Conservation (phyloP, 345 rosid genomes). For the Acer negundo region DNA sequence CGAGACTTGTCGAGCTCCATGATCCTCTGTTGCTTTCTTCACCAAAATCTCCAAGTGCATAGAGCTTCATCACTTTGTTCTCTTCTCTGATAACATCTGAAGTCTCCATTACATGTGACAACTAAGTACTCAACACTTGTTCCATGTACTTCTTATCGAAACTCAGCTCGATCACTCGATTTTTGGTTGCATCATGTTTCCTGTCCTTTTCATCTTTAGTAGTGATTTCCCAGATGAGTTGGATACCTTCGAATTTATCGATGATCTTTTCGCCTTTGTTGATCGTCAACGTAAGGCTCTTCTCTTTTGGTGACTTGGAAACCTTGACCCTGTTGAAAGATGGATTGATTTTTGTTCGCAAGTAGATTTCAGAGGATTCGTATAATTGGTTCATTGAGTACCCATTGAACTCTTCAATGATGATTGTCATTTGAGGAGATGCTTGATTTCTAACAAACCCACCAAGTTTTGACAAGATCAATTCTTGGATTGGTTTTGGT, state of each 20-base stretch:
- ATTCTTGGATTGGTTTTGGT: slow-evolving; percentile 16
- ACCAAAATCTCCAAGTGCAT: slow-evolving; percentile 15
- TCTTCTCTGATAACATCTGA: slow-evolving; percentile 16
- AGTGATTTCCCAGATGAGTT: slow-evolving; percentile 23
- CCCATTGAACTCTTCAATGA: slow-evolving; percentile 12
- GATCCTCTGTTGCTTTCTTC: background rate
- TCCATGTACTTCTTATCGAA: slow-evolving; percentile 26
- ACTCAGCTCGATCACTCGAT: slow-evolving; percentile 16
- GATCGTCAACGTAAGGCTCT: slow-evolving; percentile 13
- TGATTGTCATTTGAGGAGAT: slow-evolving; percentile 14
- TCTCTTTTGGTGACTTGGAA: slow-evolving; percentile 16
- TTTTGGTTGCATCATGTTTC: background rate
- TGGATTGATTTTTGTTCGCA: slow-evolving; percentile 25
- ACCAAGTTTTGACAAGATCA: slow-evolving; percentile 11
- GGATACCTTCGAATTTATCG: slow-evolving; percentile 26
- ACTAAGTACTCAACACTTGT: slow-evolving; percentile 8
- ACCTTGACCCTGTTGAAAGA: slow-evolving; percentile 18
- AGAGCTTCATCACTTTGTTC: slow-evolving; percentile 23
- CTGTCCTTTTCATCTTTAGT: background rate
- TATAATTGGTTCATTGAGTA: slow-evolving; percentile 10
- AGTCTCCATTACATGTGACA: slow-evolving; percentile 20
- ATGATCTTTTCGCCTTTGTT: slow-evolving; percentile 22
- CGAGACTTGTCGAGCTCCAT: slow-evolving; percentile 26
- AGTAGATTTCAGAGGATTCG: slow-evolving; percentile 21
- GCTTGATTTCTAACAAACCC: background rate